These are phyloP conservation scores for Mycosphaerella arachidis DNA, from an alignment of 2,329 filamentous ascomycete genomes.

Conservation along the genomic window DNA sequence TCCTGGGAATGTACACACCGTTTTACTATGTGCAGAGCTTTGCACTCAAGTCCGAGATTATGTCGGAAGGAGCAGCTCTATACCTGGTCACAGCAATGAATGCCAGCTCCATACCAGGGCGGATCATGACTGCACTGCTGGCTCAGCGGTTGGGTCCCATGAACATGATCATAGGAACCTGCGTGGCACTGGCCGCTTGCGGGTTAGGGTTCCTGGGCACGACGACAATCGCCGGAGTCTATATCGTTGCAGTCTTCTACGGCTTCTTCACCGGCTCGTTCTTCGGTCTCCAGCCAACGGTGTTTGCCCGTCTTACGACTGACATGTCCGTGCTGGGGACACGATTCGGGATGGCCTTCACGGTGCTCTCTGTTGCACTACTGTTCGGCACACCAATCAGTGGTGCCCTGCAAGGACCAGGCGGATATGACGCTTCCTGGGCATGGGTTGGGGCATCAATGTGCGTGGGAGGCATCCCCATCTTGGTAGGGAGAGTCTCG, in stretches of 20 bases:
- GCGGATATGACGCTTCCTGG: constrained; percentile 1
- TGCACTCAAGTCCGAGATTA: no score
- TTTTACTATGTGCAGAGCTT: no score
- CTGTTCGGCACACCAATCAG: constrained; percentile 8
- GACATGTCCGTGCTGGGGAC: constrained; percentile 7
- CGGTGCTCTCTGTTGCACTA: constrained; percentile 6
- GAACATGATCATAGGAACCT: no score
- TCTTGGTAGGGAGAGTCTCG: no score
- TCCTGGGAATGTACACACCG: no score
- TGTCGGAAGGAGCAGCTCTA: no score
- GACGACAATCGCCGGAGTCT: background rate
- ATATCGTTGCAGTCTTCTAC: constrained; percentile 4
- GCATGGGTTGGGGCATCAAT: no score
- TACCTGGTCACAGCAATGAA: no score
- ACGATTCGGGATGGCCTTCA: constrained; percentile 11
- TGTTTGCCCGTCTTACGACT: constrained; percentile 16
- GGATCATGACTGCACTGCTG: no score
- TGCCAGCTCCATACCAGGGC: no score
- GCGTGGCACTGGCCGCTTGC: constrained; percentile 32
- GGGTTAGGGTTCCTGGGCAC: constrained; percentile 3
- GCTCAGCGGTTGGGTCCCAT: no score
- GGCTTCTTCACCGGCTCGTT: constrained; percentile 22
- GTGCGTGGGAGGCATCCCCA: no score
- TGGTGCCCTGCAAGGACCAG: background rate
- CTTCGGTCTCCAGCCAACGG: constrained; percentile 18